A percentile compares a stretch with the other conserved stretches of the same genome.
phyloP scores from a whole-genome alignment of 352 stramenopile species.

The Pythium brassicae region DNA sequence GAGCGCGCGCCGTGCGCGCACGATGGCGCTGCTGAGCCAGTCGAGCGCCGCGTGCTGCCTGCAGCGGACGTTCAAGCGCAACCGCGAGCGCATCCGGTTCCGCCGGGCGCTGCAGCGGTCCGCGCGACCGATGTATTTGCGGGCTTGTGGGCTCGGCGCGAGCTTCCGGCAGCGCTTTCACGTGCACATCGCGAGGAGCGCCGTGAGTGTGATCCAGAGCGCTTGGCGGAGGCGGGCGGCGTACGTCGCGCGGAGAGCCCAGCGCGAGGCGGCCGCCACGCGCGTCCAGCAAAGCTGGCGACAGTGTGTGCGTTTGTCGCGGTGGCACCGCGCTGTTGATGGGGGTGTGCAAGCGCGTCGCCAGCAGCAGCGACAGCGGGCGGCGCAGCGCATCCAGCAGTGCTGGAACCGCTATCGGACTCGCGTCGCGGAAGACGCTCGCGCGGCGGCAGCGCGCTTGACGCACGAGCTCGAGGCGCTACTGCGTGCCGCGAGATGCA shows the following conservation, averaged over 20 bases:
- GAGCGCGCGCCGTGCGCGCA: slow-evolving; percentile 19
- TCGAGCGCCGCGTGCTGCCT: slow-evolving; percentile 43
- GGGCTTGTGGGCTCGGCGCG: slow-evolving; percentile 15
- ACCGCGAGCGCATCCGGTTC: slow-evolving; percentile 23
- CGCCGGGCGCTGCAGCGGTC: slow-evolving; percentile 27
- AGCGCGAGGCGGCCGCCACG: background rate
- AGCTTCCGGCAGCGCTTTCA: slow-evolving; percentile 29
- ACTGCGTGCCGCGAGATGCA: slow-evolving; percentile 21
- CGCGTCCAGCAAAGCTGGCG: slow-evolving; percentile 9
- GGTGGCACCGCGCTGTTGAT: slow-evolving; percentile 10
- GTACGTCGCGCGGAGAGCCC: slow-evolving; percentile 11
- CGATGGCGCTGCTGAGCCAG: slow-evolving; percentile 18
- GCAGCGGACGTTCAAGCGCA: slow-evolving; percentile 38
- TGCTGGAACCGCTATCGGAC: slow-evolving; percentile 6
- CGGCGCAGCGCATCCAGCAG: slow-evolving; percentile 11
- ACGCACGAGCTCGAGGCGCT: slow-evolving; percentile 17
- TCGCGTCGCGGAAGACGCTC: slow-evolving; percentile 6
- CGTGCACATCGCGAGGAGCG: slow-evolving; percentile 39
- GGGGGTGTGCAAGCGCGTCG: background rate
- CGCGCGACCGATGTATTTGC: slow-evolving; percentile 44
- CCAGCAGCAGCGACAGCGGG: background rate
- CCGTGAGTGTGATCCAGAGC: slow-evolving; percentile 36
- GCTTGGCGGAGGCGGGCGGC: slow-evolving; percentile 37
- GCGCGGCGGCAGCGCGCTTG: slow-evolving; percentile 1
- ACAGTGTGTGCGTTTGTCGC: background rate